phyloP scores from a whole-genome alignment of 495 filamentous ascomycete species.

The Oidiodendron maius region DNA sequence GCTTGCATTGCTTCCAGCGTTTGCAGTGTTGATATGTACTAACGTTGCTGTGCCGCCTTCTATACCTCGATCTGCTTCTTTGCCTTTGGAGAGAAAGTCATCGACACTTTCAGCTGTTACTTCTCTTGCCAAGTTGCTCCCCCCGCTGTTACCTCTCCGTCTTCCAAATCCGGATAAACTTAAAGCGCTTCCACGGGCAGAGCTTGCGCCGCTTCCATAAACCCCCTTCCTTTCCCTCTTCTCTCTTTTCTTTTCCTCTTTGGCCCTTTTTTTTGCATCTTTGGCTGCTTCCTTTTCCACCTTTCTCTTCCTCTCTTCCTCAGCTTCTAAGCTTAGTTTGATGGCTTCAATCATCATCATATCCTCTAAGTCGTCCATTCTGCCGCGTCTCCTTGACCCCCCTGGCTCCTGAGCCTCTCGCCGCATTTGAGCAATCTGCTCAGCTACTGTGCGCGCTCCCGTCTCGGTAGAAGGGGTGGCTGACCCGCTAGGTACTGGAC shows the following conservation, averaged over 20 bases:
- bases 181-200: slow-evolving; percentile 46
- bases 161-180: slow-evolving; percentile 41
- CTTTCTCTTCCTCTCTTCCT: slow-evolving; percentile 80
- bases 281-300: slow-evolving; percentile 74
- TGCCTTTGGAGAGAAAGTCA: slow-evolving; percentile 61
- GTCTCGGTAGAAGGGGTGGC: slow-evolving; percentile 25
- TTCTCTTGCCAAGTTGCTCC: slow-evolving; percentile 39
- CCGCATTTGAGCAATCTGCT: slow-evolving; percentile 10
- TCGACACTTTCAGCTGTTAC: slow-evolving; percentile 27
- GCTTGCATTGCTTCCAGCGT: slow-evolving; percentile 13
- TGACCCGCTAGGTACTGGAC: slow-evolving; percentile 21
- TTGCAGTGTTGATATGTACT: slow-evolving; percentile 14
- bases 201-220: slow-evolving; percentile 37
- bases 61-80: slow-evolving; percentile 60
- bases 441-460: slow-evolving; percentile 19
- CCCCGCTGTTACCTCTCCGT: slow-evolving; percentile 47
- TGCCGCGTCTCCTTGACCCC: slow-evolving; percentile 47
- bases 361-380: slow-evolving; percentile 86
- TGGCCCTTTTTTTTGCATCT: slow-evolving; percentile 75
- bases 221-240: slow-evolving; percentile 45
- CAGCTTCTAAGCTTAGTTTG: slow-evolving; percentile 75
- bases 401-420: slow-evolving; percentile 15
- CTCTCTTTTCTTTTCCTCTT: slow-evolving; percentile 71
- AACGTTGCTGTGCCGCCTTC: slow-evolving; percentile 5
- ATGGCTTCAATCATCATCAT: slow-evolving; percentile 99